Base-by-base conservation (phyloP, 331 rosid genomes). In the Stylosanthes scabra region DNA sequence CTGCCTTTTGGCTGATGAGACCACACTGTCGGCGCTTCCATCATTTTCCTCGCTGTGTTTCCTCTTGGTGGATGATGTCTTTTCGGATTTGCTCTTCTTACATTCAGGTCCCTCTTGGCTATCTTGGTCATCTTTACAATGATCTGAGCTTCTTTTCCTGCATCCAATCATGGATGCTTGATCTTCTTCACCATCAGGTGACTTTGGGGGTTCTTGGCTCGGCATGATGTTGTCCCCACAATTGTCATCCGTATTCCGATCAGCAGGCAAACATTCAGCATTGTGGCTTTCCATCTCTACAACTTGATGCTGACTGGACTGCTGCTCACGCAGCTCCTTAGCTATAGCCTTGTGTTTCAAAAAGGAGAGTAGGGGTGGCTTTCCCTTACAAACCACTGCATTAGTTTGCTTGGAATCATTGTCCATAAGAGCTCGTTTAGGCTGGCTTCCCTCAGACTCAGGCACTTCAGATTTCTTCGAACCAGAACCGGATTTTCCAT, bases 311-410 rank as follows among this genome's bases (percentile, higher is more conserved):
- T 59, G 61, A 28, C 27, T 27, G 25, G 74, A 66, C 47, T 50
- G 2, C 65, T 87, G 87, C 54, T 70, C 80, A 50, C 80, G 70
- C 72, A 63, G 75, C 76, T 69, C 76, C 76, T 68, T 62, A 47
- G 93, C 88, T 55, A 91, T 82, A 16, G 50, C 68, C 79, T 65
- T 82, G 83, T 87, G 89, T 70, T 64, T 62, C 90, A 91, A 87
- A 37, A 85, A 82, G 74, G 78, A 85, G 29, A 89, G 86, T 51
- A 83, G 37, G 3, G 87, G 97, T 0, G 90, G 54, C 68, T 4
- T 77, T 5, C 11, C 9, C 69, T 73, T 62, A 14, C 65, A 62
- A 73, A 25, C 25, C 25, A 20, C 68, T 27, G 69, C 74, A 60
- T 55, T 78, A 63, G 42, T 76, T 80, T 11, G 77, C 72, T 74